Evolutionary conservation across 108 stramenopile genomes (phyloP).

Genomic region (Stephanodiscus triporus): DNA sequence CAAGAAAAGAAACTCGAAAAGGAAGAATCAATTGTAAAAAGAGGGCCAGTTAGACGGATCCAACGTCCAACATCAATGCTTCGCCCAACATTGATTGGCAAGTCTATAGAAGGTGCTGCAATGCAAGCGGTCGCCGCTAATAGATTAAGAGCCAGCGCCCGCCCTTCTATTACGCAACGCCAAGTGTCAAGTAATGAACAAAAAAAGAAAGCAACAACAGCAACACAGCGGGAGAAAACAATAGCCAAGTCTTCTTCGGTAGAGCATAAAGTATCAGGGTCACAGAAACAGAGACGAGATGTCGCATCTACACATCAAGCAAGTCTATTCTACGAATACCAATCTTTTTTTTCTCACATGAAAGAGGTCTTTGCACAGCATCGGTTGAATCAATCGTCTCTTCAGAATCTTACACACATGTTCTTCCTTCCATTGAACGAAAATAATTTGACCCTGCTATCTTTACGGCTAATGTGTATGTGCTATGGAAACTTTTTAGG

Average conservation of each 20-base stretch:
- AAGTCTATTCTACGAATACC: constrained; percentile 22
- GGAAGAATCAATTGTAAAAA: constrained; percentile 13
- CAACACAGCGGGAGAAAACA: constrained; percentile 17
- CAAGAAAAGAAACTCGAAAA: constrained; percentile 5
- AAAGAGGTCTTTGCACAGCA: constrained; percentile 7
- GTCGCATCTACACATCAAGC: background rate
- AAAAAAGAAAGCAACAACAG: constrained; percentile 5
- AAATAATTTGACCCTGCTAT: constrained; percentile 3
- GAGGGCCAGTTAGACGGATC: constrained; percentile 46
- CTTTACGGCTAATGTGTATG: constrained; percentile 8
- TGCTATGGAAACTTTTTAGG: constrained; percentile 33
- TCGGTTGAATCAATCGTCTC: constrained; percentile 27
- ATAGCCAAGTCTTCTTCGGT: constrained; percentile 2
- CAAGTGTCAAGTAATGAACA: constrained; percentile 2
- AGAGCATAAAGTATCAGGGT: constrained; percentile 16
- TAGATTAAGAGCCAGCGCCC: constrained; percentile 31
- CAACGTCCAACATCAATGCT: constrained; percentile 63
- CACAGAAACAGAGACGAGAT: constrained; percentile 1
- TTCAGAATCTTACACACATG: constrained; percentile 22
- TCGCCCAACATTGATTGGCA: constrained; percentile 78
- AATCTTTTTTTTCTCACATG: constrained; percentile 15
- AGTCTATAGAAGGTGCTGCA: constrained; percentile 79
- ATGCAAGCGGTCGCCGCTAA: constrained; percentile 69
- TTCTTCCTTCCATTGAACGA: constrained; percentile 17
- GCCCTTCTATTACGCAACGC: constrained; percentile 13